These are phyloP conservation scores for Phyllosticta citrichinensis DNA, from an alignment of 2,329 filamentous ascomycete species.

Conservation along the genomic window DNA sequence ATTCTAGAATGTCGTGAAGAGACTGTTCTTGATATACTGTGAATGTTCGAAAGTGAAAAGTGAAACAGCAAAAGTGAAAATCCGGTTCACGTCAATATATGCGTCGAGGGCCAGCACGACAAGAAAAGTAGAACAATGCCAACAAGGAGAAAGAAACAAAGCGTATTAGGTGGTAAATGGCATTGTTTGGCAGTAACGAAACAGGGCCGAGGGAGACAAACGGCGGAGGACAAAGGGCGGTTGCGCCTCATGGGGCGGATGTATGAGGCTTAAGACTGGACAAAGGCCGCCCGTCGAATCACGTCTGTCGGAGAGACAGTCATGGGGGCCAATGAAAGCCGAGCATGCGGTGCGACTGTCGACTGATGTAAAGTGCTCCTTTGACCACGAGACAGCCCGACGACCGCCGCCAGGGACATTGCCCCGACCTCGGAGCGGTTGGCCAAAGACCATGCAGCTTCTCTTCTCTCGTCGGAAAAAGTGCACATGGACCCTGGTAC, in stretches of 20 bases:
- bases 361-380: conserved; percentile 3
- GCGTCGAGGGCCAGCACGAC: conserved; percentile 11
- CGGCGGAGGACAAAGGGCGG: not conserved
- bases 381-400: conserved; percentile 4
- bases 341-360: not conserved
- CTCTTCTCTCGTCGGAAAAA: not conserved
- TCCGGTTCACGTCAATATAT: not conserved
- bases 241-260: not conserved
- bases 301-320: conserved; percentile 2
- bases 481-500: not conserved
- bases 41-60: not conserved
- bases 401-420: conserved; percentile 5
- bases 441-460: not conserved
- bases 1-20: not conserved
- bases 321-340: not conserved
- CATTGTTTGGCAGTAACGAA: conserved; percentile 5
- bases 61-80: not conserved
- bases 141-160: conserved; percentile 7
- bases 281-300: conserved; percentile 8
- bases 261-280: conserved; percentile 3
- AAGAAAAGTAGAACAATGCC: conserved; percentile 7
- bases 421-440: not conserved
- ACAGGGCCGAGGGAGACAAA: conserved; percentile 1
- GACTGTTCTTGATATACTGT: not conserved
- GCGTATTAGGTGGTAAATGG: not conserved